A percentile compares a stretch with the other conserved stretches of the same genome.
phyloP scores from a whole-genome alignment of 805 yeast genomes.

The Torulaspora franciscae region DNA sequence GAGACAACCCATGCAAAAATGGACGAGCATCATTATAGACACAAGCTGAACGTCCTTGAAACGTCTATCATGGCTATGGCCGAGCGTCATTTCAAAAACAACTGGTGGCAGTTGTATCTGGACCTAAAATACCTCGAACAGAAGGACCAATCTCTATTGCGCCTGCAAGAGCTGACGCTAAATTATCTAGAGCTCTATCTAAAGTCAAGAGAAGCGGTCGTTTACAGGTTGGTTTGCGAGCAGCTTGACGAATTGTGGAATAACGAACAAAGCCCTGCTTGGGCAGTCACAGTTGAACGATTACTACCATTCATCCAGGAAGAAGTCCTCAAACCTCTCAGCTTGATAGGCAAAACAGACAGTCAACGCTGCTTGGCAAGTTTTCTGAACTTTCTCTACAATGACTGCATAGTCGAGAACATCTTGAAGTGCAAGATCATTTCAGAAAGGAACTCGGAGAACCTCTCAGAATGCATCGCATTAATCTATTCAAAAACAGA shows the following conservation, averaged over 20 bases:
- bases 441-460: constrained; percentile 33
- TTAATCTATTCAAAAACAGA: constrained; percentile 28
- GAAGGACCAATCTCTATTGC: constrained; percentile 8
- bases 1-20: constrained; percentile 14
- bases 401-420: constrained; percentile 18
- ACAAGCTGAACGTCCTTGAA: constrained; percentile 30
- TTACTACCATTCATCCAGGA: constrained; percentile 23
- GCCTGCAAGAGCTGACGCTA: constrained; percentile 24
- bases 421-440: constrained; percentile 32
- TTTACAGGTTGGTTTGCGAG: constrained; percentile 9
- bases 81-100: constrained; percentile 13
- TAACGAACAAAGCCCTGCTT: constrained; percentile 25
- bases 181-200: constrained; percentile 20
- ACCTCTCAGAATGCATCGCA: constrained; percentile 26
- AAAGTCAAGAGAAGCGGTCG: constrained; percentile 17
- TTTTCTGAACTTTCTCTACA: constrained; percentile 22
- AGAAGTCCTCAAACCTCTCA: constrained; percentile 20
- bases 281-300: constrained; percentile 20
- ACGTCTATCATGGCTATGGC: constrained; percentile 28
- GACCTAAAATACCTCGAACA: constrained; percentile 21
- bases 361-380: constrained; percentile 11
- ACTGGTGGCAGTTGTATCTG: constrained; percentile 31
- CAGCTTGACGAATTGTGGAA: constrained; percentile 22
- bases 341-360: constrained; percentile 12
- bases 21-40: constrained; percentile 17